These are phyloP conservation scores for Clitoria ternatea DNA, from an alignment of 306 rosid genomes.

Conservation along the genomic window DNA sequence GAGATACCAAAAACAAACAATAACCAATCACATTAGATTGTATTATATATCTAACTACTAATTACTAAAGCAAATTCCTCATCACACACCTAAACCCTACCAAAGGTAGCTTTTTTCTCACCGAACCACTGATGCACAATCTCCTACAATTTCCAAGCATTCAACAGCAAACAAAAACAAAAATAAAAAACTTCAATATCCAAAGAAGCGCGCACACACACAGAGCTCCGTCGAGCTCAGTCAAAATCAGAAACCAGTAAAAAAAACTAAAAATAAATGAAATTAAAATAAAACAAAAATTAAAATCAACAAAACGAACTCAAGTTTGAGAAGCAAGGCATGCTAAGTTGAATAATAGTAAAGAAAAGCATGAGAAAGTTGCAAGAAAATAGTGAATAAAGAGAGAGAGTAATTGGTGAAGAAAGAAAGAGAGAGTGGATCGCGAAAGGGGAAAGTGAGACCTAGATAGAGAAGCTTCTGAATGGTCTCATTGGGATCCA, in stretches of 20 bases:
- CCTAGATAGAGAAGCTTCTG: slow-evolving; percentile 68
- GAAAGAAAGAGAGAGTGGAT: neutral
- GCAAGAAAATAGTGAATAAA: neutral
- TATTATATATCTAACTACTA: neutral
- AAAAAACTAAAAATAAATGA: neutral
- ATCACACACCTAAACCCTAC: neutral
- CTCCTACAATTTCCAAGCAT: neutral
- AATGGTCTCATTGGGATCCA: slow-evolving; percentile 89
- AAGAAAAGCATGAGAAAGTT: slow-evolving; percentile 4
- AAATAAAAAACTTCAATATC: neutral
- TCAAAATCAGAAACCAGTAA: neutral
- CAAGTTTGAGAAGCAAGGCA: neutral
- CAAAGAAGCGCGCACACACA: slow-evolving; percentile 8
- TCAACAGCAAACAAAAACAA: neutral
- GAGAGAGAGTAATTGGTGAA: neutral
- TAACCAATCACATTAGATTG: neutral
- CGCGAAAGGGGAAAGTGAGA: slow-evolving; percentile 11
- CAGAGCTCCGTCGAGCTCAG: neutral
- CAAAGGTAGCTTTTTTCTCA: neutral
- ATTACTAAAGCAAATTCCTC: neutral
- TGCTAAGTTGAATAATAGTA: too few relatives aligned
- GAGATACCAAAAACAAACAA: neutral
- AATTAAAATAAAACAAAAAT: neutral
- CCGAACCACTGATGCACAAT: neutral
- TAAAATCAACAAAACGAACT: neutral